Conservation (phyloP, 768 basidiomycete genomes). For the Trametopsis cervina region DNA sequence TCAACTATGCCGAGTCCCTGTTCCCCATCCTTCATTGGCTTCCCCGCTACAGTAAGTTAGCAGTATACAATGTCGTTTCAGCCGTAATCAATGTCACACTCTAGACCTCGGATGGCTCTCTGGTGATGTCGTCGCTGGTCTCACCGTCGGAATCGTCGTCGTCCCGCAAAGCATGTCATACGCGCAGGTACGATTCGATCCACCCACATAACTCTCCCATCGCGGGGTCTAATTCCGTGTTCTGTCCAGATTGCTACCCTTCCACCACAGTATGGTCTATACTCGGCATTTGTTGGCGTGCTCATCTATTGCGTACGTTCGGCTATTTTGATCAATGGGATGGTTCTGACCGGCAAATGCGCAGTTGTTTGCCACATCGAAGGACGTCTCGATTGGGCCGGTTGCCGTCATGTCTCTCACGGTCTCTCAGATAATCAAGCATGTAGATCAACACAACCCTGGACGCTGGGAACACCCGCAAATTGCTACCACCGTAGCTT, state of each 20-base stretch:
- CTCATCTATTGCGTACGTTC: conserved; percentile 70
- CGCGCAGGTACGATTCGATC: conserved; percentile 61
- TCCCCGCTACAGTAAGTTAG: conserved; percentile 68
- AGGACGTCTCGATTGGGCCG: conserved; percentile 99
- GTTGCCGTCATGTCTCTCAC: conserved; percentile 98
- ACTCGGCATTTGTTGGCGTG: conserved; percentile 89
- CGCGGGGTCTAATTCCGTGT: neutral
- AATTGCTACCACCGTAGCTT: conserved; percentile 81
- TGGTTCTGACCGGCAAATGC: too few relatives aligned
- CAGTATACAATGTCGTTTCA: neutral
- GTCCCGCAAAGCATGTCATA: conserved; percentile 95
- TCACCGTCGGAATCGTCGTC: conserved; percentile 93
- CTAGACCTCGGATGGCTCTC: conserved; percentile 68
- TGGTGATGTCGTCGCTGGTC: conserved; percentile 83
- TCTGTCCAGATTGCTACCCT: conserved; percentile 69
- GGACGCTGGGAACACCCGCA: conserved; percentile 55
- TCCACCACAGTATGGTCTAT: conserved; percentile 83
- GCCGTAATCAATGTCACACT: conserved; percentile 1
- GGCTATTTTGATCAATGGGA: too few relatives aligned
- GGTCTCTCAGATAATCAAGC: conserved; percentile 70
- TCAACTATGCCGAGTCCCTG: conserved; percentile 59
- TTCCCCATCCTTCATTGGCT: conserved; percentile 89
- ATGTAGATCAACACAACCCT: conserved; percentile 49
- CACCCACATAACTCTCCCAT: neutral
- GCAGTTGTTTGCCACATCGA: conserved; percentile 92